Conservation (phyloP, 495 filamentous ascomycete species). For the Penicillium coffeae region DNA sequence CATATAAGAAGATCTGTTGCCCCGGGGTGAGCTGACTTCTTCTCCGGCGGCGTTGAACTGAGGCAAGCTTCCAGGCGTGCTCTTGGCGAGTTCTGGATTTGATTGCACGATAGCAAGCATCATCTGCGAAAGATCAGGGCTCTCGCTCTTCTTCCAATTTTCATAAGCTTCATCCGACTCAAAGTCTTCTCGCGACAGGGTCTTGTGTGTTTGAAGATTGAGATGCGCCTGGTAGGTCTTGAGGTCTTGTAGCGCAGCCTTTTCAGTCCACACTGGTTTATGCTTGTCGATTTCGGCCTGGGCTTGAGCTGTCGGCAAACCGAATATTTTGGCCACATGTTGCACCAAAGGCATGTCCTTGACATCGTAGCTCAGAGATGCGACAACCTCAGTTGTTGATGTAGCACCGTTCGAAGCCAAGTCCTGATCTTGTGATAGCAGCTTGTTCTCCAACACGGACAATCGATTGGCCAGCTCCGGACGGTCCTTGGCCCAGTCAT, state of each 20-base stretch:
- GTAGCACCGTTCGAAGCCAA: conserved; percentile 51
- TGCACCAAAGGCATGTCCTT: conserved; percentile 96
- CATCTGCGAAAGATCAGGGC: conserved; percentile 80
- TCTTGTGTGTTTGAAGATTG: conserved; percentile 72
- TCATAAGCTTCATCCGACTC: conserved; percentile 87
- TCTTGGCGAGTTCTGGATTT: conserved; percentile 81
- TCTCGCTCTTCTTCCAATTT: conserved; percentile 82
- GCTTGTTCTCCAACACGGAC: conserved; percentile 82
- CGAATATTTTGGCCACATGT: conserved; percentile 79
- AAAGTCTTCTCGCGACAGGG: conserved; percentile 80
- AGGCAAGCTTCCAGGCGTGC: conserved; percentile 48
- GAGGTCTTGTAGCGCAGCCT: conserved; percentile 82
- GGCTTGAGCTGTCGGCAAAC: conserved; percentile 65
- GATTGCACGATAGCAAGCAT: conserved; percentile 84
- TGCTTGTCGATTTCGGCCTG: conserved; percentile 84
- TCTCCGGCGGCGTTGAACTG: conserved; percentile 45
- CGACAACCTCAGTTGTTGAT: conserved; percentile 68
- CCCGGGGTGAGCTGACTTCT: conserved; percentile 55
- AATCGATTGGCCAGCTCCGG: conserved; percentile 78
- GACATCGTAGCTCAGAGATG: conserved; percentile 82
- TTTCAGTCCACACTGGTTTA: conserved; percentile 80
- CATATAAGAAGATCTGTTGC: conserved; percentile 51
- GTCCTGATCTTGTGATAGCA: conserved; percentile 93
- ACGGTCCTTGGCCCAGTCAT: conserved; percentile 74
- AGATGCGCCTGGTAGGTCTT: conserved; percentile 90